Evolutionary conservation across 116 monocot genomes (phyloP).

Genomic region (Trichopus zeylanicus): DNA sequence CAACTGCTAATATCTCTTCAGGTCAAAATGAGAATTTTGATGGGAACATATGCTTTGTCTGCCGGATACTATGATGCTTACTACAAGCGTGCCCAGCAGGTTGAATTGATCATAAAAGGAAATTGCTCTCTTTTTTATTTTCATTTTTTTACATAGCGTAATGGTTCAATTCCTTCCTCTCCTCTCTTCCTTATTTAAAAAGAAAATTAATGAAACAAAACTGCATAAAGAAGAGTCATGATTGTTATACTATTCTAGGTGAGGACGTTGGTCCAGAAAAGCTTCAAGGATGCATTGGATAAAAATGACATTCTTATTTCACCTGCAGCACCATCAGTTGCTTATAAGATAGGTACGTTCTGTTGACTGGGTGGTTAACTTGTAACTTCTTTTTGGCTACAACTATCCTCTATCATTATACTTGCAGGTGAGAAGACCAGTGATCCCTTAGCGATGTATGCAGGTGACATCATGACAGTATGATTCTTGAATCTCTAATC

Average conservation of each 20-base stretch:
- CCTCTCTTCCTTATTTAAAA: not conserved
- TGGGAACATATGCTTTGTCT: constrained; percentile 98
- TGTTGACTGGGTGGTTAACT: not conserved
- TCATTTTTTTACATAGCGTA: not conserved
- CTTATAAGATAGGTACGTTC: constrained; percentile 77
- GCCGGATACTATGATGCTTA: constrained; percentile 99
- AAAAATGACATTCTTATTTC: constrained; percentile 88
- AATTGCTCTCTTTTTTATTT: not conserved
- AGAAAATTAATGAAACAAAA: not conserved
- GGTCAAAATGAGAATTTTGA: constrained; percentile 99
- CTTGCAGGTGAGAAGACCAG: constrained; percentile 85
- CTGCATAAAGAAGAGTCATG: constrained; percentile 6
- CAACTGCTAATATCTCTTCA: constrained; percentile 13
- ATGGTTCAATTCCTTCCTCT: not conserved
- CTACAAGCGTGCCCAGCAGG: constrained; percentile 96
- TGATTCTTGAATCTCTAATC: constrained; percentile 6
- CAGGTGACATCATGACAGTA: constrained; percentile 99
- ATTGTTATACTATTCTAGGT: too few relatives aligned
- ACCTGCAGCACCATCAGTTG: constrained; percentile 93
- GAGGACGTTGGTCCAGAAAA: constrained; percentile 84
- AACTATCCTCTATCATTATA: too few relatives aligned
- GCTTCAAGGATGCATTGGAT: constrained; percentile 76
- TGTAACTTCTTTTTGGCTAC: constrained; percentile 4
- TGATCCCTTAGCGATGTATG: constrained; percentile 98
- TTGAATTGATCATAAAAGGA: too few relatives aligned